phyloP scores from a whole-genome alignment of 2,329 filamentous ascomycete genomes.

The Nigrospora oryzae region DNA sequence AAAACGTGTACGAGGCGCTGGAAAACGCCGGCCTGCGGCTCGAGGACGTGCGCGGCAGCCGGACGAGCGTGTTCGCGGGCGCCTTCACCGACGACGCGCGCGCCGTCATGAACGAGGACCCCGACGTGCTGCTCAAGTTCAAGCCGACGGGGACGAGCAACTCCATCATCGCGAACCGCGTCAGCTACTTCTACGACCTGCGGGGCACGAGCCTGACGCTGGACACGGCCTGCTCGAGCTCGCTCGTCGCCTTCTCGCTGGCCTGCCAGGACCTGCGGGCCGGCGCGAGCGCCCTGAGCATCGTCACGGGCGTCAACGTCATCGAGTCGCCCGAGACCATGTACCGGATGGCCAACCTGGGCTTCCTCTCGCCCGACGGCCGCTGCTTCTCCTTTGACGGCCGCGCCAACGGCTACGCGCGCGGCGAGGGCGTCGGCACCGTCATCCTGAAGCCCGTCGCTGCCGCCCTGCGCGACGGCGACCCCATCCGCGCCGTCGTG shows the following conservation, averaged over 20 bases:
- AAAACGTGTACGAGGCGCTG: slow-evolving; percentile 39
- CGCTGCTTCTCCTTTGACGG: slow-evolving; percentile 13
- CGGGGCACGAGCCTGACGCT: slow-evolving; percentile 22
- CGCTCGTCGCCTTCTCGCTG: slow-evolving; percentile 21
- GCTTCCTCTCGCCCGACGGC: slow-evolving; percentile 14
- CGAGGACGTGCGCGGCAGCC: slow-evolving; percentile 23
- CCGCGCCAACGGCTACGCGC: slow-evolving; percentile 14
- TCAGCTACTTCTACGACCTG: slow-evolving; percentile 22
- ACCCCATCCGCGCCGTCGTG: slow-evolving; percentile 24
- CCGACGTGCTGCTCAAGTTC: slow-evolving; percentile 26
- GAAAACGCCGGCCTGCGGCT: slow-evolving; percentile 56
- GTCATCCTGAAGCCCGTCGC: slow-evolving; percentile 23
- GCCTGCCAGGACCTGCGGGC: slow-evolving; percentile 18
- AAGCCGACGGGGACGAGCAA: slow-evolving; percentile 26
- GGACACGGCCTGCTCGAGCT: slow-evolving; percentile 26
- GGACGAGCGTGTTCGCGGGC: slow-evolving; percentile 22
- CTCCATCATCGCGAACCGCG: slow-evolving; percentile 25
- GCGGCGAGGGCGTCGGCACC: slow-evolving; percentile 24
- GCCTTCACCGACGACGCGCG: slow-evolving; percentile 23
- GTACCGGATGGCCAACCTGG: slow-evolving; percentile 17
- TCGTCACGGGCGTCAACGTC: slow-evolving; percentile 23
- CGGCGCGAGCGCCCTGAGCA: slow-evolving; percentile 19
- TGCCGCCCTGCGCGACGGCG: slow-evolving; percentile 21
- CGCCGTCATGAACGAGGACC: slow-evolving; percentile 25
- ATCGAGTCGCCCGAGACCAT: slow-evolving; percentile 21